Evolutionary conservation across 495 filamentous ascomycete genomes (phyloP).

Genomic region (Annulohypoxylon bovei): DNA sequence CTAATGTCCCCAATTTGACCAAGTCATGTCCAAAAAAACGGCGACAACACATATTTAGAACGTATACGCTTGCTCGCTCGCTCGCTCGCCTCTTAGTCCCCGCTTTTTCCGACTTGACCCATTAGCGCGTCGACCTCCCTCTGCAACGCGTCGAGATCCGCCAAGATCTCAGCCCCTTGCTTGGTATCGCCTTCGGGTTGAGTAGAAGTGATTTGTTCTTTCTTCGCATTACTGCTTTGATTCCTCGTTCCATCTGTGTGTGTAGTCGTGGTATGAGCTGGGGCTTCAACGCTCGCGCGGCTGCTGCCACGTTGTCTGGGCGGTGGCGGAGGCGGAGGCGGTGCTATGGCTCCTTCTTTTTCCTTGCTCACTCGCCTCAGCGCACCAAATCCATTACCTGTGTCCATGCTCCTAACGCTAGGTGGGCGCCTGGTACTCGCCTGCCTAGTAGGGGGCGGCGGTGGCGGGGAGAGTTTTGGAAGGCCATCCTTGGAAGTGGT

Average conservation of each 20-base stretch:
- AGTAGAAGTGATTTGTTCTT: slow-evolving; percentile 41
- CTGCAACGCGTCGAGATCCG: slow-evolving; percentile 73
- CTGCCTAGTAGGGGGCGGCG: slow-evolving; percentile 56
- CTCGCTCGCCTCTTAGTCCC: not conserved
- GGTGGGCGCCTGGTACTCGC: slow-evolving; percentile 50
- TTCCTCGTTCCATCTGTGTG: slow-evolving; percentile 35
- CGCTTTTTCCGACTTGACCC: slow-evolving; percentile 60
- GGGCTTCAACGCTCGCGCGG: slow-evolving; percentile 57
- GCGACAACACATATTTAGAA: not conserved
- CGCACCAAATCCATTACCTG: slow-evolving; percentile 40
- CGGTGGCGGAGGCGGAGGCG: slow-evolving; percentile 71
- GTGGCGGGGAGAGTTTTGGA: slow-evolving; percentile 52
- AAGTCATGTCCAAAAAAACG: not conserved
- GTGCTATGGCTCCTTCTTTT: slow-evolving; percentile 39
- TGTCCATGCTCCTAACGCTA: slow-evolving; percentile 51
- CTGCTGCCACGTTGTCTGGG: slow-evolving; percentile 66
- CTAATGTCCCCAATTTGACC: not conserved
- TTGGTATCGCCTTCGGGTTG: slow-evolving; percentile 4
- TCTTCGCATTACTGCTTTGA: slow-evolving; percentile 18
- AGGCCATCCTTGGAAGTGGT: slow-evolving; percentile 34
- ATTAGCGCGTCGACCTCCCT: slow-evolving; percentile 77
- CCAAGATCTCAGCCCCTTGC: slow-evolving; percentile 65
- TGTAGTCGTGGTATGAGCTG: slow-evolving; percentile 16
- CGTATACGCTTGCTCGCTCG: not conserved
- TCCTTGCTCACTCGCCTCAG: slow-evolving; percentile 40